Evolutionary conservation across 2,329 filamentous ascomycete genomes (phyloP), one percentile per base, ranked within the genome.

Genomic region (Rhexocercosporidium sp.): DNA sequence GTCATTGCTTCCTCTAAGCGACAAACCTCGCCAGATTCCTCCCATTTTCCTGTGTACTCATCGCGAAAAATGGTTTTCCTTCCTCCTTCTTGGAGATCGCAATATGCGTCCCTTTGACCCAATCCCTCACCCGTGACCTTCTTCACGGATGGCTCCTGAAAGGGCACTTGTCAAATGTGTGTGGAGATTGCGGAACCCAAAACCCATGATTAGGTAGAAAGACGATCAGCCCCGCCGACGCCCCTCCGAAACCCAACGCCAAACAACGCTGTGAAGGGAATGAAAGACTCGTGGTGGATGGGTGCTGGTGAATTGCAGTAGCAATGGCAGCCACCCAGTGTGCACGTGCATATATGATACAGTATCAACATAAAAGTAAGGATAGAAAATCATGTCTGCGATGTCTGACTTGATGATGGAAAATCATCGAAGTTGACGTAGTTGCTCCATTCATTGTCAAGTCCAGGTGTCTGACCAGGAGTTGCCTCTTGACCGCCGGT

Each of bases 351-450:
- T 18, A 57, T 57, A 57, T 57, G 54, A 39, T 57, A 57, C 54
- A 39, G 34, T 27, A 57, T 57, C 54, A 25, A 57, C 27, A 22
- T 56, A 9, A 34, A 57, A 27, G 3, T 22, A 2, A 25, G 12
- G 20, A 27, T 4, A 27, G 16, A 6, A 29, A n/a, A 20, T 60
- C 59, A 64, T 51, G 49, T 60, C 56, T 65, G 63, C 27, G 63
- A 68, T 44, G 62, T 34, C 41, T 69, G 64, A 25, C 61, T 66
- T 12, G 64, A 62, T 11, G 60, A 54, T 8, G 66, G 61, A 1
- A 60, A 11, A 27, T 67, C 59, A 34, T 68, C 66, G 3, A 57
- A 53, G 22, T 74, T 67, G 63, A 73, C 66, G 39, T 66, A 70
- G 27, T n/a, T 64, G 16, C 29, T 47, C 64, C 66, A 73, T 8